Evolutionary conservation across 495 filamentous ascomycete genomes (phyloP), one percentile per base, ranked within the genome.

Genomic region (Podospora australis): DNA sequence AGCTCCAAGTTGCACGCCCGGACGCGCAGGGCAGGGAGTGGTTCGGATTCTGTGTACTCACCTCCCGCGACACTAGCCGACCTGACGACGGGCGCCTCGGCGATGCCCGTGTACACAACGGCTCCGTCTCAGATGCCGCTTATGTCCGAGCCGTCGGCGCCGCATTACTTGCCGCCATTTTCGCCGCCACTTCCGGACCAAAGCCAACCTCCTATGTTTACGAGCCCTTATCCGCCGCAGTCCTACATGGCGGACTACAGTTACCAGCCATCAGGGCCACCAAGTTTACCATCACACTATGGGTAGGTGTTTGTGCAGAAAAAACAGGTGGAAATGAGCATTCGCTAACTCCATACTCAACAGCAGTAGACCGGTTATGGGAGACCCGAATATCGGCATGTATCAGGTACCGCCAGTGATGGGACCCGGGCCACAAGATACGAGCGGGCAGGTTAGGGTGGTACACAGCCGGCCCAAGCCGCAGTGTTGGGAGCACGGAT

Each of bases 401-500:
- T 75, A 75, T 43, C 55, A 66, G 16, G 65, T 70, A 25, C 64
- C 58, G 7, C 53, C 65, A 14, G 46, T 58, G 16, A 60, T 66
- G 50, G 52, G 54, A 8, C 50, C 52, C 8, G 47, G 56, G 20
- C 24, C 62, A 1, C 36, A 52, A 56, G 75, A 61, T 16, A 54
- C 68, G 17, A 53, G 51, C 7, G 76, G 76, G 14, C 74, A 79
- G 43, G 79, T 86, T 4, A 76, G 86, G 42, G 78, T 90, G 29
- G 74, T 90, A 10, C 83, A 82, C 56, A 81, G 80, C 41, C 79
- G 87, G 47, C 87, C 87, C 6, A 90, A 90, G 66, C 89, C 90
- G 3, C 90, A 94, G 62, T 96, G 90, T 67, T 96, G 87, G 87
- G 90, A 96, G 39, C 90, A 96, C 55, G 90, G 89, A 7, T 96